Evolutionary conservation across 768 basidiomycete species (phyloP).

Genomic region (Rickenella mellea): DNA sequence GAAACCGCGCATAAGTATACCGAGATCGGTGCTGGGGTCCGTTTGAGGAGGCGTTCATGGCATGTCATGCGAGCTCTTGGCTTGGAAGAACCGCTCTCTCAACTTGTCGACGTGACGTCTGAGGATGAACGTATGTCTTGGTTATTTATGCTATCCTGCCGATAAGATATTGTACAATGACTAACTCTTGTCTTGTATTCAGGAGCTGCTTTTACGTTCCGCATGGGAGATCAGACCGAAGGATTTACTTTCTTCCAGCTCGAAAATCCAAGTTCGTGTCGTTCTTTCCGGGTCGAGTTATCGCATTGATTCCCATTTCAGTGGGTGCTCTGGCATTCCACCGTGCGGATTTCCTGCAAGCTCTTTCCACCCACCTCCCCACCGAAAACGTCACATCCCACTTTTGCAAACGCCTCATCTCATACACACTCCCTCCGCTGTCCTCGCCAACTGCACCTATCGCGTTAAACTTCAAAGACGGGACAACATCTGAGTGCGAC

Average conservation of each 20-base stretch:
- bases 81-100: conserved; percentile 13
- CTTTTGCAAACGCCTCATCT: conserved; percentile 20
- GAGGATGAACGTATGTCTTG: conserved; percentile 5
- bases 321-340: conserved; percentile 25
- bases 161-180: neutral
- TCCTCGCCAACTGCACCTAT: neutral
- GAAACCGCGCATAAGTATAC: conserved; percentile 31
- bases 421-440: conserved; percentile 12
- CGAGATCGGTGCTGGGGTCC: conserved; percentile 38
- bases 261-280: conserved; percentile 28
- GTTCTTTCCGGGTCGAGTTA: neutral
- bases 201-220: conserved; percentile 38
- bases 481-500: conserved; percentile 34
- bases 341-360: conserved; percentile 38
- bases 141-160: conserved; percentile 7
- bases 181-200: neutral
- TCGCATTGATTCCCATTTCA: neutral
- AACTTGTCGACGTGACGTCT: conserved; percentile 15
- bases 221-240: conserved; percentile 29
- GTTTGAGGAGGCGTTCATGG: conserved; percentile 22
- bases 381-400: conserved; percentile 13
- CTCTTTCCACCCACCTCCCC: conserved; percentile 25
- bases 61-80: conserved; percentile 16
- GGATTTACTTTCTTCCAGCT: conserved; percentile 29
- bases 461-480: conserved; percentile 33